phyloP scores from a whole-genome alignment of 2,329 filamentous ascomycete species.

The Basipetospora chlamydospora region DNA sequence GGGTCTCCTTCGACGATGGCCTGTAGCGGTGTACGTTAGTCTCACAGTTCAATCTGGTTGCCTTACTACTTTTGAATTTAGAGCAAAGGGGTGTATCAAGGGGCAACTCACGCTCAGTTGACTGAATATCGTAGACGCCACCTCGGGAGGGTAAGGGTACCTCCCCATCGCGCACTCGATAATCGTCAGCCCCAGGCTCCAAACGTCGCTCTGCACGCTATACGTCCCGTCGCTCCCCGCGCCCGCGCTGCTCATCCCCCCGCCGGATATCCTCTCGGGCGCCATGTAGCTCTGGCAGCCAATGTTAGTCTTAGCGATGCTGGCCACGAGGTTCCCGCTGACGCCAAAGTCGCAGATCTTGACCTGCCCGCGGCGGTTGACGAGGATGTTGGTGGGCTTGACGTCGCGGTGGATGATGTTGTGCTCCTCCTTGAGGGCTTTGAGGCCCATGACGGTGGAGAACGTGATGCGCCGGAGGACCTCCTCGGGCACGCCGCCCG shows the following conservation, averaged over 20 bases:
- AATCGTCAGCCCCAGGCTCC: conserved; percentile 86
- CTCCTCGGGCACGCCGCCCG: conserved; percentile 75
- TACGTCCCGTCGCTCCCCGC: conserved; percentile 69
- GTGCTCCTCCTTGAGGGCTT: conserved; percentile 89
- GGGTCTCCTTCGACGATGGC: conserved; percentile 97
- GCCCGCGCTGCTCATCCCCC: conserved; percentile 51
- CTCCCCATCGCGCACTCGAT: conserved; percentile 91
- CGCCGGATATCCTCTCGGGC: conserved; percentile 83
- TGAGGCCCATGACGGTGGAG: conserved; percentile 79
- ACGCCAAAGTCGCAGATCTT: conserved; percentile 99
- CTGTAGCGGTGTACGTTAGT: too few species aligned
- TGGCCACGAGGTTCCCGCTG: conserved; percentile 88
- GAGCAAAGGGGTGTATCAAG: neutral
- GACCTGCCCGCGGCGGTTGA: conserved; percentile 78
- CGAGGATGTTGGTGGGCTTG: conserved; percentile 95
- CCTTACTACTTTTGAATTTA: too few species aligned
- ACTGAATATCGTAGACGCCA: conserved; percentile 96
- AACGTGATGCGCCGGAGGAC: conserved; percentile 83
- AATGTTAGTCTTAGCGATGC: conserved; percentile 97
- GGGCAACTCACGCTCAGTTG: conserved; percentile 70
- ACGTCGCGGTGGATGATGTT: conserved; percentile 99
- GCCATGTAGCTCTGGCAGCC: conserved; percentile 99
- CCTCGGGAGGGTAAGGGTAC: conserved; percentile 94
- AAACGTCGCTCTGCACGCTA: conserved; percentile 95
- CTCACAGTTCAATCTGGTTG: too few species aligned